Percentiles rank a stretch among this genome's conserved stretches.
phyloP scores from a whole-genome alignment of 306 rosid species.

The Pyrus pyrifolia region DNA sequence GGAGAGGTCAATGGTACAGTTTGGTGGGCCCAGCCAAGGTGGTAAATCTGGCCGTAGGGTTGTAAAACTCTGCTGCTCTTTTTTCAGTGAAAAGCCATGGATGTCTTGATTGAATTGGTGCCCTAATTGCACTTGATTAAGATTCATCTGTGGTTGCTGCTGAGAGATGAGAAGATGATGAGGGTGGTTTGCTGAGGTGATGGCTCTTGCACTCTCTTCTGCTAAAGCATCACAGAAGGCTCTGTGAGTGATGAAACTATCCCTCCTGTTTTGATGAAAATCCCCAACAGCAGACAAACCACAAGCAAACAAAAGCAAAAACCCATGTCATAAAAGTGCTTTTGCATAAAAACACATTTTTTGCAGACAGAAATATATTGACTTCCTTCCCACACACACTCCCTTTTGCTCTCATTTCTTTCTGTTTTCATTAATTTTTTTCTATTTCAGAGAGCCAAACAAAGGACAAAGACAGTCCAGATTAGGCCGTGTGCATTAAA shows the following conservation, averaged over 20 bases:
- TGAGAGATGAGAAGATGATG: conserved; percentile 20
- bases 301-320: conserved; percentile 8
- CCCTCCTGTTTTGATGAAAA: conserved; percentile 56
- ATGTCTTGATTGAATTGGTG: conserved; percentile 28
- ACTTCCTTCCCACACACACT: conserved; percentile 14
- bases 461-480: conserved; percentile 7
- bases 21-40: conserved; percentile 44
- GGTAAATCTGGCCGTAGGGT: conserved; percentile 44
- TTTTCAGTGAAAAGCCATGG: conserved; percentile 44
- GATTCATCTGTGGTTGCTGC: conserved; percentile 23
- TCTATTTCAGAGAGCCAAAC: neutral
- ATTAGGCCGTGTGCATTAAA: neutral
- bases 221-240: conserved; percentile 97
- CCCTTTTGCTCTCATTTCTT: neutral
- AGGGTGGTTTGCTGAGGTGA: conserved; percentile 10
- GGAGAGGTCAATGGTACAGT: conserved; percentile 14
- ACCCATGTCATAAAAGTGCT: conserved; percentile 3
- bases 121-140: conserved; percentile 13
- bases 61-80: conserved; percentile 44
- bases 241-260: conserved; percentile 97
- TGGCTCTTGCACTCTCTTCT: conserved; percentile 80
- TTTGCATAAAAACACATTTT: neutral
- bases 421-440: neutral
- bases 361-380: conserved; percentile 13
- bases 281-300: conserved; percentile 18